Percentiles rank a stretch among this genome's conserved stretches.
Conservation (phyloP, 1,284 basidiomycete genomes). For the Megacollybia platyphylla region DNA sequence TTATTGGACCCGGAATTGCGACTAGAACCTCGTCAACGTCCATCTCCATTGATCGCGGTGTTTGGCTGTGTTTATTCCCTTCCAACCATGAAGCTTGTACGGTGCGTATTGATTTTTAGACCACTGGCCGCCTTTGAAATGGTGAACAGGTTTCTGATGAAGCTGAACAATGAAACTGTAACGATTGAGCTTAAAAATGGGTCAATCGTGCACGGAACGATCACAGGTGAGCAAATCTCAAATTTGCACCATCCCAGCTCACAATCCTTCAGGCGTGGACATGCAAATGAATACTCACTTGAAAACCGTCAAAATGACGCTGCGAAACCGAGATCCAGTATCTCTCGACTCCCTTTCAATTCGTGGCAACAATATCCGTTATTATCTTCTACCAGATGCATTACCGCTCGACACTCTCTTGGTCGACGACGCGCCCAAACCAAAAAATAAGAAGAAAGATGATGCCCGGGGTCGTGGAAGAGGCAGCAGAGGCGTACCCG, state of each 20-base stretch:
- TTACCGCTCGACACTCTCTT: slow-evolving; percentile 92
- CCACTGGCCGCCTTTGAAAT: slow-evolving; percentile 3
- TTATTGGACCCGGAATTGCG: background rate
- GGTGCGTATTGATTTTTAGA: slow-evolving; percentile 15
- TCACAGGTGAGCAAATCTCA: slow-evolving; percentile 62
- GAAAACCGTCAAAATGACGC: slow-evolving; percentile 94
- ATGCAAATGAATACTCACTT: slow-evolving; percentile 98
- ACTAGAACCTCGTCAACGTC: background rate
- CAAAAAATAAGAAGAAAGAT: slow-evolving; percentile 80
- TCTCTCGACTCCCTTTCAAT: slow-evolving; percentile 83
- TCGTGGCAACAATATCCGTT: slow-evolving; percentile 87
- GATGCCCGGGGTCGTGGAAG: slow-evolving; percentile 54
- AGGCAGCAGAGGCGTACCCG: slow-evolving; percentile 27
- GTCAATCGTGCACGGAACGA: slow-evolving; percentile 90
- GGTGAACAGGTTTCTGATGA: slow-evolving; percentile 85
- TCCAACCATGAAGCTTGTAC: slow-evolving; percentile 28
- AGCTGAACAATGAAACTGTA: slow-evolving; percentile 98
- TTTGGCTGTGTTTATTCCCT: slow-evolving; percentile 8
- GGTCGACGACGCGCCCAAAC: slow-evolving; percentile 96
- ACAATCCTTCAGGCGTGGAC: slow-evolving; percentile 59
- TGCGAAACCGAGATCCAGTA: slow-evolving; percentile 74
- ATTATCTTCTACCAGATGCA: slow-evolving; percentile 93
- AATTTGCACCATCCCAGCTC: slow-evolving; percentile 2
- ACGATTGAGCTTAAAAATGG: slow-evolving; percentile 98
- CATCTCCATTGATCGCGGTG: slow-evolving; percentile 11